Evolutionary conservation across 495 filamentous ascomycete genomes (phyloP), one percentile per base, ranked within the genome.

Genomic region (Astrothelium macrocarpum): DNA sequence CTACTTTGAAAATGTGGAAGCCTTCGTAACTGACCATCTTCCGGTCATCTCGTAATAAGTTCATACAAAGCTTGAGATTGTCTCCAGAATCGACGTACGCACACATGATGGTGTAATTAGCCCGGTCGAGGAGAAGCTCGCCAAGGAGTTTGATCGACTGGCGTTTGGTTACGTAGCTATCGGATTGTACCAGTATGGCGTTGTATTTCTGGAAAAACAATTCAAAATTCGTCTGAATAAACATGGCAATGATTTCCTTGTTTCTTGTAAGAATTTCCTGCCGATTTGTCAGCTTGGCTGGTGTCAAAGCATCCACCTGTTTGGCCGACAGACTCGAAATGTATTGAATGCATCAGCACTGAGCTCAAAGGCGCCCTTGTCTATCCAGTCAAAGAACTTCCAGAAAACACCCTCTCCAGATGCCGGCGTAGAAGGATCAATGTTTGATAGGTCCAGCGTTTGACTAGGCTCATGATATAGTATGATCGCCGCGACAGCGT

Each of bases 1-100:
- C 67, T 78, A 88, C 87, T 81, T 98, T 98, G 79, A 98, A 98
- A 39, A 98, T 93, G 74, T 99, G 95, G 74, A 99, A 99, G 28
- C 91, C 93, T 75, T 99, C 95, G 72, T 97, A 99, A 72, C 97
- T 92, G 59, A 99, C 94, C 90, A 97, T 99, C 73, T 94, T 91
- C 68, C 92, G 84, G 72, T 97, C 93, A 74, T 97, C 93, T 59
- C 89, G 83, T 61, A 99, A 77, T 60, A 97, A 79, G 72, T 95
- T 97, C 95, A 99, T 99, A 76, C 90, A 92, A 61, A 97, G 84
- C 78, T 99, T 99, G 66, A 99, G 81, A 71, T 97, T 90, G 69
- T 96, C 92, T 42, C 91, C 91, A 45, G 88, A 85, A 73, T 96
- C 91, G 58, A 99, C 94, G 76, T 99, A 99, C 45, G 84, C 82